Conservation (phyloP, 768 basidiomycete species). For the Pluteus cervinus region DNA sequence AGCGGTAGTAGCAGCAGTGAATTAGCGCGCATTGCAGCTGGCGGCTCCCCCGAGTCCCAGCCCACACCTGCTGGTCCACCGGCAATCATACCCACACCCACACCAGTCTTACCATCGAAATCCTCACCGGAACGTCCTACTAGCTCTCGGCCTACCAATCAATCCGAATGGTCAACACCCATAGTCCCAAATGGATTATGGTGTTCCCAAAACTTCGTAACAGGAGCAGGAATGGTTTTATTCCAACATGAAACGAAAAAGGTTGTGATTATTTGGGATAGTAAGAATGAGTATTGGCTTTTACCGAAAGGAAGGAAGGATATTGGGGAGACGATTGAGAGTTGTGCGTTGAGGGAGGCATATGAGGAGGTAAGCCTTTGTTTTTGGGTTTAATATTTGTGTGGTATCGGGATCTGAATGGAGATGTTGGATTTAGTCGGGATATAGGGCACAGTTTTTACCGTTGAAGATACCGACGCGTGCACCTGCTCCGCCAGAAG, state of each 20-base stretch:
- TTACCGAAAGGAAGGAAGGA: conserved; percentile 65
- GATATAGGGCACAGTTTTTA: conserved; percentile 40
- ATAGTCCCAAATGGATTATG: conserved; percentile 39
- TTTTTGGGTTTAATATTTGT: not conserved
- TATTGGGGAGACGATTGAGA: conserved; percentile 54
- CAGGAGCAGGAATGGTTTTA: conserved; percentile 59
- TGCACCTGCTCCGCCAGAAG: conserved; percentile 33
- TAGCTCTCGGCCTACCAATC: conserved; percentile 1
- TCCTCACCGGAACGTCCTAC: no score
- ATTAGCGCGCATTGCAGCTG: no score
- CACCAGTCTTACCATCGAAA: no score
- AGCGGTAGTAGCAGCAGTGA: no score
- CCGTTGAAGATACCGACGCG: conserved; percentile 35
- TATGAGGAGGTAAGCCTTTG: conserved; percentile 50
- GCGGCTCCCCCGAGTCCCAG: no score
- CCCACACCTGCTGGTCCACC: no score
- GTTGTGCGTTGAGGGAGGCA: conserved; percentile 55
- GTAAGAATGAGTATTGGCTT: conserved; percentile 38
- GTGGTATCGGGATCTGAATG: not conserved
- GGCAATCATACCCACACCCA: no score
- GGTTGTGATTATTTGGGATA: conserved; percentile 46
- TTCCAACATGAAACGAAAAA: conserved; percentile 52
- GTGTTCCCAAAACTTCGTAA: conserved; percentile 45
- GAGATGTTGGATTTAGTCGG: conserved; percentile 30
- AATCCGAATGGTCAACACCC: conserved; percentile 35